A percentile compares a stretch with the other conserved stretches of the same genome.
These are phyloP conservation scores for Lentinus polychrous DNA, from an alignment of 1,284 basidiomycete genomes.

Conservation along the genomic window DNA sequence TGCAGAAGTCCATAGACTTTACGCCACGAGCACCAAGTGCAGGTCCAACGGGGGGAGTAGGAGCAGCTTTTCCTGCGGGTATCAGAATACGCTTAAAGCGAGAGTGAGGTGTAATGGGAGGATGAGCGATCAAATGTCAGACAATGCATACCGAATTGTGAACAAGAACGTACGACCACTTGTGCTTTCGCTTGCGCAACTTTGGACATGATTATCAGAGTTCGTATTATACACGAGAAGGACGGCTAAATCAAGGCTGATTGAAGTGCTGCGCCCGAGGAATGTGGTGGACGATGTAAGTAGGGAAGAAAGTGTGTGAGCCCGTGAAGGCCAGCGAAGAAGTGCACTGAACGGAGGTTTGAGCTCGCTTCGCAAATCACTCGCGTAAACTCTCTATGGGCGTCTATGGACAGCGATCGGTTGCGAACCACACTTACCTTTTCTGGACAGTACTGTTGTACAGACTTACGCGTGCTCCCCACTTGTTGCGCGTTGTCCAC, in stretches of 20 bases:
- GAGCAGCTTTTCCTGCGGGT: conserved; percentile 91
- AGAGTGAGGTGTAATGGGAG: conserved; percentile 2
- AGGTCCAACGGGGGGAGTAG: conserved; percentile 94
- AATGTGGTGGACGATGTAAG: too few relatives aligned
- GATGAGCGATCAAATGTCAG: conserved; percentile 1
- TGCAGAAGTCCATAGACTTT: conserved; percentile 99
- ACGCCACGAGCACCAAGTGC: conserved; percentile 97
- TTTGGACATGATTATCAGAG: conserved; percentile 46
- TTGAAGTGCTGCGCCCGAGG: too few relatives aligned
- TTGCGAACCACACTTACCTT: too few relatives aligned
- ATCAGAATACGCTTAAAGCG: conserved; percentile 74
- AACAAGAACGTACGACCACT: conserved; percentile 46
- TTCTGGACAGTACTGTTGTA: not conserved
- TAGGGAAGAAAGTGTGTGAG: too few relatives aligned
- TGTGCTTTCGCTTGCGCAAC: conserved; percentile 49
- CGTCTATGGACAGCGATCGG: too few relatives aligned
- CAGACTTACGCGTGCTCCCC: not conserved
- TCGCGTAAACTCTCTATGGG: too few relatives aligned
- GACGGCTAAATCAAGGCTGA: too few relatives aligned
- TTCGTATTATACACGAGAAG: not conserved
- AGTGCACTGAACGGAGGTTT: too few relatives aligned
- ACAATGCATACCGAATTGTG: conserved; percentile 2
- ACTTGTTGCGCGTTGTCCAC: not conserved
- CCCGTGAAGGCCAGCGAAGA: too few relatives aligned
- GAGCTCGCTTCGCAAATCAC: too few relatives aligned